These are phyloP conservation scores for Talaromyces albobiverticillius DNA, from an alignment of 2,329 filamentous ascomycete genomes.

Conservation along the genomic window DNA sequence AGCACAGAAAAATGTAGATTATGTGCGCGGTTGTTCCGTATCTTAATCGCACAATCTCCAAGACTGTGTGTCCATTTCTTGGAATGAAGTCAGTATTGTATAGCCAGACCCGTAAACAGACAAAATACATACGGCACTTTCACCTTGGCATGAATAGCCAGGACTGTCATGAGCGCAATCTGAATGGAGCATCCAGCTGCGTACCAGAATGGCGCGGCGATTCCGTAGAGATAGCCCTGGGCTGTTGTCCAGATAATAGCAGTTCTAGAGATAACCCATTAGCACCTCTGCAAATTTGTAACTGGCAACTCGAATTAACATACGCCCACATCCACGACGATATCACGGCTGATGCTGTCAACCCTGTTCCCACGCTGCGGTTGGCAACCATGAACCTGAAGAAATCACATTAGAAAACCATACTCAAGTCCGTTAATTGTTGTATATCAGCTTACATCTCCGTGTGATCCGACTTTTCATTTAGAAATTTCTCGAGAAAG, in stretches of 20 bases:
- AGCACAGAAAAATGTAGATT: slow-evolving; percentile 14
- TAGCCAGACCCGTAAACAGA: not conserved
- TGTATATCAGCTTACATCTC: slow-evolving; percentile 9
- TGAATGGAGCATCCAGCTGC: slow-evolving; percentile 11
- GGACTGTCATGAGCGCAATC: slow-evolving; percentile 12
- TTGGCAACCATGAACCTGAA: slow-evolving; percentile 24
- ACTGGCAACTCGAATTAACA: not conserved
- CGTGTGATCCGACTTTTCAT: slow-evolving; percentile 11
- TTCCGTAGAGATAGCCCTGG: slow-evolving; percentile 12
- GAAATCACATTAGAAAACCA: not conserved
- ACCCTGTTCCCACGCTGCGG: slow-evolving; percentile 21
- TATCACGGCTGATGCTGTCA: slow-evolving; percentile 24
- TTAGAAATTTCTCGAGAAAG: slow-evolving; percentile 8
- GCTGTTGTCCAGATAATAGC: slow-evolving; percentile 14
- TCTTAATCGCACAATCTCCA: slow-evolving; percentile 11
- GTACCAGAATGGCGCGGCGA: slow-evolving; percentile 12
- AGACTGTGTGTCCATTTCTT: slow-evolving; percentile 13
- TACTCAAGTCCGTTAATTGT: too few relatives aligned
- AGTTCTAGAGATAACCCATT: not conserved
- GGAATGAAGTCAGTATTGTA: not conserved
- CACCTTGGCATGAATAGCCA: slow-evolving; percentile 15
- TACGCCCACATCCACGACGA: slow-evolving; percentile 25
- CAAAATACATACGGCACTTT: slow-evolving; percentile 11
- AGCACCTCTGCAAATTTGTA: not conserved
- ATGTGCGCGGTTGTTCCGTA: slow-evolving; percentile 11